These are phyloP conservation scores for Tuber calosporum DNA, from an alignment of 495 filamentous ascomycete species.

Conservation along the genomic window DNA sequence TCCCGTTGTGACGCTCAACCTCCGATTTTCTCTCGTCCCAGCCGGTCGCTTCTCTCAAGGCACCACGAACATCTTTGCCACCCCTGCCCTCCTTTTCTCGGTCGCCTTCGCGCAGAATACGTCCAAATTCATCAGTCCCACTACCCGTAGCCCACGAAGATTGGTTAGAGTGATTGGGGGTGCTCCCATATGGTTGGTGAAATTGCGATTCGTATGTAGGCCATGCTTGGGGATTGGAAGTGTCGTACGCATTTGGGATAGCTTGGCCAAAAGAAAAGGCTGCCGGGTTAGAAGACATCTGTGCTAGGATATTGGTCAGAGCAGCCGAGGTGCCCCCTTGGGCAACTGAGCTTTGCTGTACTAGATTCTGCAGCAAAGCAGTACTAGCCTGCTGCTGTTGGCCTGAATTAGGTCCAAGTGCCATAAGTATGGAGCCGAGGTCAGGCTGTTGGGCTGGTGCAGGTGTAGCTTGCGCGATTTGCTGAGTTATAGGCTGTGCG, in stretches of 20 bases:
- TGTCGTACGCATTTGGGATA: constrained; percentile 20
- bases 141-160: constrained; percentile 25
- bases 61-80: constrained; percentile 33
- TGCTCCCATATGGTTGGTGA: constrained; percentile 30
- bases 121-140: constrained; percentile 34
- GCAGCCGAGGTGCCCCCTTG: constrained; percentile 22
- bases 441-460: constrained; percentile 29
- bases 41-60: constrained; percentile 31
- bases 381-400: constrained; percentile 29
- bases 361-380: constrained; percentile 26
- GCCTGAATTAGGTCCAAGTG: constrained; percentile 26
- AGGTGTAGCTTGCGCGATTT: constrained; percentile 13
- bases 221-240: constrained; percentile 24
- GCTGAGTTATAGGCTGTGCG: constrained; percentile 8
- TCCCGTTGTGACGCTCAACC: constrained; percentile 18
- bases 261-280: constrained; percentile 25
- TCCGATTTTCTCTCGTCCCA: constrained; percentile 35
- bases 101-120: constrained; percentile 32
- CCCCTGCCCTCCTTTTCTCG: constrained; percentile 39
- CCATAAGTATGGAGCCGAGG: constrained; percentile 34
- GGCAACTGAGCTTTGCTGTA: constrained; percentile 25
- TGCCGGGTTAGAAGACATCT: constrained; percentile 24
- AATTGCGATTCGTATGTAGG: constrained; percentile 27
- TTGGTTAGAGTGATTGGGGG: constrained; percentile 29
- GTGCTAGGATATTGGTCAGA: constrained; percentile 29